Conservation (phyloP, 768 basidiomycete species). For the Antrodiella citrinella region DNA sequence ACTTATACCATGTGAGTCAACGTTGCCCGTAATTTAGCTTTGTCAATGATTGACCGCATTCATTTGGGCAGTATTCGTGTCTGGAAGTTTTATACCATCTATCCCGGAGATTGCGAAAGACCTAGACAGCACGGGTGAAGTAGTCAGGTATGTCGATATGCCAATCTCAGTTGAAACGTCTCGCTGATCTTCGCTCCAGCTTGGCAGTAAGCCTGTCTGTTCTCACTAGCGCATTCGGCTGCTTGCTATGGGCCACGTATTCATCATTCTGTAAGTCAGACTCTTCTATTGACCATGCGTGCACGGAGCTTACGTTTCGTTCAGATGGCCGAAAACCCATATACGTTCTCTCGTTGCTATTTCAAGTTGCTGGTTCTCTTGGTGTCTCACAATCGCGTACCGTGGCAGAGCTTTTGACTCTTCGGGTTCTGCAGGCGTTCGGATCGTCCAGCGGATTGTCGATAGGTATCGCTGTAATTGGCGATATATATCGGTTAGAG, state of each 20-base stretch:
- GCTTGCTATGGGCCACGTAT: slow-evolving; percentile 44
- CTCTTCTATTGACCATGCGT: slow-evolving; percentile 22
- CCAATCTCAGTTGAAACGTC: not conserved
- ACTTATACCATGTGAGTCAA: slow-evolving; percentile 52
- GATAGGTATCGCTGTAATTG: slow-evolving; percentile 53
- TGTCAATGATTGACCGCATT: too few relatives aligned
- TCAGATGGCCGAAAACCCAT: slow-evolving; percentile 58
- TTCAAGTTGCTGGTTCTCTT: slow-evolving; percentile 49
- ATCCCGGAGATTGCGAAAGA: slow-evolving; percentile 69
- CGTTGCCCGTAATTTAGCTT: too few relatives aligned
- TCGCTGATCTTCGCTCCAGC: not conserved
- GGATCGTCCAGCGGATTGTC: slow-evolving; percentile 50
- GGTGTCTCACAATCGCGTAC: slow-evolving; percentile 44
- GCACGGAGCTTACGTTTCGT: not conserved
- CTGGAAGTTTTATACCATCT: slow-evolving; percentile 63
- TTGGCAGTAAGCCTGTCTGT: slow-evolving; percentile 29
- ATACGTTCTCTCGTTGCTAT: slow-evolving; percentile 53
- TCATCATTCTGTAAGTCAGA: slow-evolving; percentile 34
- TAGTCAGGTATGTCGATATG: slow-evolving; percentile 41
- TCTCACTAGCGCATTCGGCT: slow-evolving; percentile 35
- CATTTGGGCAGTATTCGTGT: slow-evolving; percentile 47
- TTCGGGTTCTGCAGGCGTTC: slow-evolving; percentile 58
- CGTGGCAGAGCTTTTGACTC: slow-evolving; percentile 45
- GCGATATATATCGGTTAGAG: slow-evolving; percentile 59
- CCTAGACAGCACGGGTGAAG: slow-evolving; percentile 42